Conservation (phyloP, 495 filamentous ascomycete genomes). For the Penicillium pancosmium region DNA sequence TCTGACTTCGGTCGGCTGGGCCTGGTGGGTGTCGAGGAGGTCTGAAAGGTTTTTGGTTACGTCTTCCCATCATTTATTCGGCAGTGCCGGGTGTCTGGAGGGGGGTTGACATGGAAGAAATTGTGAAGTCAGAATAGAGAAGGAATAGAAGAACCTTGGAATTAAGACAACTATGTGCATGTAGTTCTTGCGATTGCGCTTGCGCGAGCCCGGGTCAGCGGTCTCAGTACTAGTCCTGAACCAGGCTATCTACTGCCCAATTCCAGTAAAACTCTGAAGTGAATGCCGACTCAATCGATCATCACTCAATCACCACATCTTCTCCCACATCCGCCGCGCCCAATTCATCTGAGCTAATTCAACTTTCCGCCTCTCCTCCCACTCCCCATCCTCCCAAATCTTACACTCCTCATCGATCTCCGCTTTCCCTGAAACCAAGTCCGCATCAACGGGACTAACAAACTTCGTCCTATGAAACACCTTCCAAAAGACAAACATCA, state of each 20-base stretch:
- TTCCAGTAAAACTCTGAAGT: too few relatives aligned
- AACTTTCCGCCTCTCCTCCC: constrained; percentile 27
- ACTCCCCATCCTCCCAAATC: constrained; percentile 37
- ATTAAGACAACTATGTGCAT: too few relatives aligned
- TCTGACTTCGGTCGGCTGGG: constrained; percentile 65
- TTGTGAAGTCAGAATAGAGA: too few relatives aligned
- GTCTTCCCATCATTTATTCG: too few relatives aligned
- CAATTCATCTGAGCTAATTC: constrained; percentile 32
- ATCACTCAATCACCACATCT: constrained; percentile 31
- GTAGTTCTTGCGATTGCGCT: too few relatives aligned
- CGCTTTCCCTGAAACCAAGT: constrained; percentile 34
- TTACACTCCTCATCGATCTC: constrained; percentile 39
- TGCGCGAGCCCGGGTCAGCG: too few relatives aligned
- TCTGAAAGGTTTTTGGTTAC: constrained; percentile 61
- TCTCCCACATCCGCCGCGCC: constrained; percentile 30
- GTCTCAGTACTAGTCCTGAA: too few relatives aligned
- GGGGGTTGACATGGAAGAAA: too few relatives aligned
- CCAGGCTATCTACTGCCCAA: too few relatives aligned
- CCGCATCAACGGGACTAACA: constrained; percentile 28
- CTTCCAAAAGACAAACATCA: constrained; percentile 40
- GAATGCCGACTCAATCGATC: constrained; percentile 1
- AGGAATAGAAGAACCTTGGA: too few relatives aligned
- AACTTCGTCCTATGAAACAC: constrained; percentile 32
- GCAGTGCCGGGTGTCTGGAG: too few relatives aligned
- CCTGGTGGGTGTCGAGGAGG: constrained; percentile 69